Evolutionary conservation across 148 eudicot genomes (phyloP), one percentile per base, ranked within the genome.

Genomic region (Camellia lanceoleosa): DNA sequence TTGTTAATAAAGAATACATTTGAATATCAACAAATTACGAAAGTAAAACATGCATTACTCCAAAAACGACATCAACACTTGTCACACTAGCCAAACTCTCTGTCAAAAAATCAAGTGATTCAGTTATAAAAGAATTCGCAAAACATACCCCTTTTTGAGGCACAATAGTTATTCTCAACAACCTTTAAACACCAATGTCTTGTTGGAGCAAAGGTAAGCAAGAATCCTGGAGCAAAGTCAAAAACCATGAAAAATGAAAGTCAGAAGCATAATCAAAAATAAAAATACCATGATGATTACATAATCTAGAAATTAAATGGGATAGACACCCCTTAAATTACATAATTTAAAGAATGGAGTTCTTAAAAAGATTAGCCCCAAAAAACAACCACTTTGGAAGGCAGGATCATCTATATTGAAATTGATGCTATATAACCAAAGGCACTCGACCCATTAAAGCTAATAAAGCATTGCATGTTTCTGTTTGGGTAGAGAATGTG

Each of bases 141-240:
- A 60, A 59, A 78, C 87, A 82, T 91, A 94, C 98, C 98, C 82
- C 94, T 87, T 82, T 86, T 94, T 72, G 98, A 93, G 78, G 97
- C 90, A 85, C 97, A 92, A 79, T 86, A 93, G 82, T 88, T 90
- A 83, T 94, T 92, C 83, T 94, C 98, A 63, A 92, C 97, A 70
- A 94, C 94, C 83, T 84, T 92, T 83, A 94, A 89, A 82, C 92
- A 92, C 85, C 89, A 88, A 87, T 94, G 97, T 80, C 94, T 89
- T 67, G 80, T 83, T 66, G 97, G 95, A 58, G 95, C 92, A n/a
- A n/a, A 62, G 89, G 82, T 88, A 92, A 76, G 98, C 95, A 73
- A 94, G 95, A 80, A 80, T 30, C 98, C 98, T 94, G 88, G 79
- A 89, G 73, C 82, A 86, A 38, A 60, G 51, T n/a, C 54, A 55